These are phyloP conservation scores for Raphanus raphanistrum DNA, from an alignment of 345 rosid genomes.

Conservation along the genomic window DNA sequence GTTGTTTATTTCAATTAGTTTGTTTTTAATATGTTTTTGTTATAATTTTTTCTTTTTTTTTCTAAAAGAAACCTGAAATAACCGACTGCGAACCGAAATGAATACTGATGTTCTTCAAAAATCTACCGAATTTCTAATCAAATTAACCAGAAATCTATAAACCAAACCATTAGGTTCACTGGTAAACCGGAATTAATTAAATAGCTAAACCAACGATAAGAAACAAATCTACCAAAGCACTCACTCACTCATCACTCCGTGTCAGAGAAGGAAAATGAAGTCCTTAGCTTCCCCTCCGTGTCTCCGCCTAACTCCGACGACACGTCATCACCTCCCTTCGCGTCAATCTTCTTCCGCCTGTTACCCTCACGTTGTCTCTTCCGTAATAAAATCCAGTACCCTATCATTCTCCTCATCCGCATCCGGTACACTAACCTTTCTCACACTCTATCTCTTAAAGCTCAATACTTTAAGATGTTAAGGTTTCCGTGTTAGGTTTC, in stretches of 20 bases:
- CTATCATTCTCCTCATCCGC: conserved; percentile 46
- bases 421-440: conserved; percentile 31
- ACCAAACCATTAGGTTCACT: not conserved
- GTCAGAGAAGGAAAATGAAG: conserved; percentile 20
- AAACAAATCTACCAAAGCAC: not conserved
- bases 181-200: not conserved
- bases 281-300: conserved; percentile 36
- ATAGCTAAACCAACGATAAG: not conserved
- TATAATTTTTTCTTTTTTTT: no score
- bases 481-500: conserved; percentile 24
- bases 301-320: conserved; percentile 32
- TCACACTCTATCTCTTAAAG: not conserved
- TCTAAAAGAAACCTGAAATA: no score
- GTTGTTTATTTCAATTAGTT: no score
- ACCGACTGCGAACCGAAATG: no score
- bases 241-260: not conserved
- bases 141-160: no score
- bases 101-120: no score
- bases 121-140: no score
- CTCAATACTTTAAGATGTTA: not conserved
- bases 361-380: not conserved
- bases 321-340: conserved; percentile 1
- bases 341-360: conserved; percentile 3
- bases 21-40: no score
- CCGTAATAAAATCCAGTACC: conserved; percentile 25